Evolutionary conservation across 1,139 yeast species (phyloP).

Genomic region (Suhomyces bokatorum): DNA sequence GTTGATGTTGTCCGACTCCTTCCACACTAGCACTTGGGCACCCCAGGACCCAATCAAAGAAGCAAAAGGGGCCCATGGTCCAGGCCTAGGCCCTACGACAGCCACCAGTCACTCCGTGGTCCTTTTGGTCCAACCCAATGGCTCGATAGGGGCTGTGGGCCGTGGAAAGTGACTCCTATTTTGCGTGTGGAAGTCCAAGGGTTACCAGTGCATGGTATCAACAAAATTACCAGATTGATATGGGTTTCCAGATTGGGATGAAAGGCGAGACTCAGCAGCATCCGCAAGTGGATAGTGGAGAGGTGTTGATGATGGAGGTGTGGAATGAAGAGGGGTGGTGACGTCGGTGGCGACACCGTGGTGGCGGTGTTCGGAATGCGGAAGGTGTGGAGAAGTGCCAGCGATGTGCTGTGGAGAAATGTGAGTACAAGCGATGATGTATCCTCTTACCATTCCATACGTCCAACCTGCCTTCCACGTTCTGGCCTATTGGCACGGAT

Average conservation of each 20-base stretch:
- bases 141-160: too few relatives aligned
- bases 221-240: conserved; percentile 10
- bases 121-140: too few relatives aligned
- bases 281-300: neutral
- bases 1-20: too few relatives aligned
- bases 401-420: neutral
- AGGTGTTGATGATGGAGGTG: neutral
- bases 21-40: too few relatives aligned
- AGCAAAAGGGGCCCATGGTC: too few relatives aligned
- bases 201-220: conserved; percentile 6
- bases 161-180: neutral
- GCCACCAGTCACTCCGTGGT: too few relatives aligned
- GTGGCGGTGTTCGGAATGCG: neutral
- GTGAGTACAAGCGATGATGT: too few relatives aligned
- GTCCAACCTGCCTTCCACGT: neutral
- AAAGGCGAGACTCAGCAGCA: neutral
- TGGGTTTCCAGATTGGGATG: conserved; percentile 2
- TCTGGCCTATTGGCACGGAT: neutral
- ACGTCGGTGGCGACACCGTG: neutral
- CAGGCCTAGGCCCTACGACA: too few relatives aligned
- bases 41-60: too few relatives aligned
- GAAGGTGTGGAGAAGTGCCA: neutral
- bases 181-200: neutral
- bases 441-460: too few relatives aligned
- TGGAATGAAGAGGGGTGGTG: neutral